Conservation (phyloP, 2,329 filamentous ascomycete species). For the Thielaviopsis ethacetica region DNA sequence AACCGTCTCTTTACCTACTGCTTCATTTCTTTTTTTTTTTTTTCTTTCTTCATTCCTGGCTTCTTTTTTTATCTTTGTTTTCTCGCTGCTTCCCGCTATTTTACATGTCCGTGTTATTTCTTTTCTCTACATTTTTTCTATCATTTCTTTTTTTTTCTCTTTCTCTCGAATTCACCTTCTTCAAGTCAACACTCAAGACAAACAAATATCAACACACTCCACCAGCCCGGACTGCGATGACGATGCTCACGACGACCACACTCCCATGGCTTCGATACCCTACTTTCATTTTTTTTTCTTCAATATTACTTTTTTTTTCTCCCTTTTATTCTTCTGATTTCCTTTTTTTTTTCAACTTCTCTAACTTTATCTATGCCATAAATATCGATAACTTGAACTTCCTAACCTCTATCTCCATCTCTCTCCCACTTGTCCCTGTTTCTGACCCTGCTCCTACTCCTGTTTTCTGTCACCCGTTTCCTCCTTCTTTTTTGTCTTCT, state of each 20-base stretch:
- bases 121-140: not conserved
- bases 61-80: not conserved
- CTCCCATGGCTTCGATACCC: slow-evolving; percentile 12
- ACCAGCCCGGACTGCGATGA: slow-evolving; percentile 12
- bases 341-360: slow-evolving; percentile 13
- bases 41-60: slow-evolving; percentile 4
- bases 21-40: slow-evolving; percentile 8
- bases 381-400: not conserved
- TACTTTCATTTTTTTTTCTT: slow-evolving; percentile 10
- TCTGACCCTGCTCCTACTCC: not conserved
- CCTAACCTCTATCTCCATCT: not conserved
- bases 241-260: slow-evolving; percentile 10
- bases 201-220: not conserved
- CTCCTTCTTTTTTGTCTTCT: not conserved
- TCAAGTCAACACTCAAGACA: not conserved
- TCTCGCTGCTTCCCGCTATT: not conserved
- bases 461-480: not conserved
- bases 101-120: not conserved
- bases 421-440: not conserved
- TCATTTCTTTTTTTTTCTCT: slow-evolving; percentile 3
- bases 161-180: not conserved
- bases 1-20: not conserved
- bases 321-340: slow-evolving; percentile 13
- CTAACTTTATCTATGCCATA: not conserved
- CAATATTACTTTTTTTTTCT: slow-evolving; percentile 13